A percentile compares a stretch with the other conserved stretches of the same genome.
These are phyloP conservation scores for Senecio squalidus DNA, from an alignment of 140 eudicot species.

Conservation along the genomic window DNA sequence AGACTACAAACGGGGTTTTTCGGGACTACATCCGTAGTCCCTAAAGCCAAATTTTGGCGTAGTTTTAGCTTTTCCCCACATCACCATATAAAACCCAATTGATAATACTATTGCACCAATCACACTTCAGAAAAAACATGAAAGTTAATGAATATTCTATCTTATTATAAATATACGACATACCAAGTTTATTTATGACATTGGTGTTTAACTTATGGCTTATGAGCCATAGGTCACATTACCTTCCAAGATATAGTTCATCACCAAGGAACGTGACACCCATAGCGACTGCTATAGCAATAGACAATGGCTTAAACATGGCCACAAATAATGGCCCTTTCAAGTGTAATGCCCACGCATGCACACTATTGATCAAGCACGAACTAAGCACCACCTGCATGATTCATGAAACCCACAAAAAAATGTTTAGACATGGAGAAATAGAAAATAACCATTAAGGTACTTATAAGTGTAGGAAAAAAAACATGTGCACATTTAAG, in stretches of 20 bases:
- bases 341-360: conserved; percentile 62
- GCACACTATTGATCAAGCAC: too few relatives aligned
- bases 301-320: conserved; percentile 85
- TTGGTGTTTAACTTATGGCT: not conserved
- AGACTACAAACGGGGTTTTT: too few relatives aligned
- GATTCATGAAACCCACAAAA: too few relatives aligned
- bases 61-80: conserved; percentile 26
- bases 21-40: too few relatives aligned
- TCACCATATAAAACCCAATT: conserved; percentile 23
- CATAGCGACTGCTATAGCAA: conserved; percentile 81
- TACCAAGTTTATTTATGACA: not conserved
- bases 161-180: not conserved
- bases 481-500: too few relatives aligned
- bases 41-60: too few relatives aligned
- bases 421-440: too few relatives aligned
- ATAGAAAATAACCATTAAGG: too few relatives aligned
- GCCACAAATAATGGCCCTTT: conserved; percentile 82
- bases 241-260: conserved; percentile 74
- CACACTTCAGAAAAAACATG: conserved; percentile 15
- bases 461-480: too few relatives aligned
- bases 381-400: too few relatives aligned
- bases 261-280: conserved; percentile 75
- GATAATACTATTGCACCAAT: conserved; percentile 23
- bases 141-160: not conserved
- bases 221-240: not conserved